phyloP scores from a whole-genome alignment of 2,329 filamentous ascomycete genomes.

The Xylariaceae sp. region DNA sequence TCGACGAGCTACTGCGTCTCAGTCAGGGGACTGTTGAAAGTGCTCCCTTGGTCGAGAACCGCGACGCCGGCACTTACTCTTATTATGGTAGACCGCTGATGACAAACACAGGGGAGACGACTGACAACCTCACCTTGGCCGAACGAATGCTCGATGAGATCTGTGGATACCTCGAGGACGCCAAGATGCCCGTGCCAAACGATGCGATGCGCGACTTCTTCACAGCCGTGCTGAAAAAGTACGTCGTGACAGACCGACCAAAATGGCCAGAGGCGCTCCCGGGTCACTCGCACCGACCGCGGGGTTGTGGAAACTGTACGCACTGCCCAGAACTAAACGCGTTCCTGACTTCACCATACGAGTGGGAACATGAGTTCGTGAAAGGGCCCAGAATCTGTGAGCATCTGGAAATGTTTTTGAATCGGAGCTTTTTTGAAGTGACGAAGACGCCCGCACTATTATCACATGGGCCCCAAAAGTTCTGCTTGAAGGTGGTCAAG shows the following conservation, averaged over 20 bases:
- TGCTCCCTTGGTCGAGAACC: not conserved
- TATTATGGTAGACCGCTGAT: not conserved
- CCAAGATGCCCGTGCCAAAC: conserved; percentile 2
- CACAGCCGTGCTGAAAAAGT: conserved; percentile 9
- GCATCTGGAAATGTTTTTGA: conserved; percentile 3
- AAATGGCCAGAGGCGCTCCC: not conserved
- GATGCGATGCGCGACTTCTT: conserved; percentile 8
- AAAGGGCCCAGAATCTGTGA: not conserved
- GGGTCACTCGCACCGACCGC: conserved; percentile 2
- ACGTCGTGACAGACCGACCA: conserved; percentile 3
- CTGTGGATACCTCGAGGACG: conserved; percentile 3
- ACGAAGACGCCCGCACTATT: not conserved
- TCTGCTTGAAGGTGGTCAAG: conserved; percentile 1
- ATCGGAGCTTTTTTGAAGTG: not conserved
- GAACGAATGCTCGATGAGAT: conserved; percentile 1
- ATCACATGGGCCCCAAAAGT: not conserved
- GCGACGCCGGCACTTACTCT: not conserved
- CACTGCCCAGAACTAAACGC: conserved; percentile 8
- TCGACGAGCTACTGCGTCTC: conserved; percentile 7
- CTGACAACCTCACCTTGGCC: not conserved
- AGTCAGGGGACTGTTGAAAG: not conserved
- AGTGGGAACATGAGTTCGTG: not conserved
- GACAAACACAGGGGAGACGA: not conserved
- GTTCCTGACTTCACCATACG: not conserved
- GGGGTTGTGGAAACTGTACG: conserved; percentile 6